These are phyloP conservation scores for Hylodesmum podocarpum DNA, from an alignment of 306 rosid species.

Conservation along the genomic window DNA sequence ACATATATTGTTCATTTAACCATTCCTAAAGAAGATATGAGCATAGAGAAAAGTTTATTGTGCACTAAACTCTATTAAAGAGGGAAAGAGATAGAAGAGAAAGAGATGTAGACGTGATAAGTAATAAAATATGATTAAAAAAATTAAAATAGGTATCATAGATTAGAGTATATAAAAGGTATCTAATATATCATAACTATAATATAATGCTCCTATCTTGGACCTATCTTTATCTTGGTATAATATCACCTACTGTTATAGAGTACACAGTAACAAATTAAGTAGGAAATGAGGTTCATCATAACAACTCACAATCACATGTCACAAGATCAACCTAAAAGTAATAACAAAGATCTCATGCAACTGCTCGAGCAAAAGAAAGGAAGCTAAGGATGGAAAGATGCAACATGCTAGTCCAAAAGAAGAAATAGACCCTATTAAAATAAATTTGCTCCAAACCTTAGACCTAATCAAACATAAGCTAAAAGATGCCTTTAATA, in stretches of 20 bases:
- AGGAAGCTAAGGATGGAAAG: conserved; percentile 6
- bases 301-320: not conserved
- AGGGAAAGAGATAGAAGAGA: too few relatives aligned
- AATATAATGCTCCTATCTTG: not conserved
- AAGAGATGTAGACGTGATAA: too few relatives aligned
- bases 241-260: not conserved
- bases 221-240: not conserved
- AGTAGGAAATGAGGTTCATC: not conserved
- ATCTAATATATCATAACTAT: too few relatives aligned
- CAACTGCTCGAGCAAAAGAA: conserved; percentile 19
- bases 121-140: too few relatives aligned
- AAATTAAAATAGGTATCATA: too few relatives aligned
- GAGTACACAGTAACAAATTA: not conserved
- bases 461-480: conserved; percentile 36
- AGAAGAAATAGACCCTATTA: not conserved
- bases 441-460: conserved; percentile 37
- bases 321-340: not conserved
- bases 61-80: too few relatives aligned
- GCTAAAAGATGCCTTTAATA: conserved; percentile 22
- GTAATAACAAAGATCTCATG: not conserved
- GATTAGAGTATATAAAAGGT: too few relatives aligned
- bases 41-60: too few relatives aligned
- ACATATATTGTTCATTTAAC: not conserved
- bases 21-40: not conserved
- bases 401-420: not conserved